Percentiles rank a stretch among this genome's conserved stretches.
These are phyloP conservation scores for Coemansia sp. DNA, from an alignment of 192 early-diverging fungal genomes.

Conservation along the genomic window DNA sequence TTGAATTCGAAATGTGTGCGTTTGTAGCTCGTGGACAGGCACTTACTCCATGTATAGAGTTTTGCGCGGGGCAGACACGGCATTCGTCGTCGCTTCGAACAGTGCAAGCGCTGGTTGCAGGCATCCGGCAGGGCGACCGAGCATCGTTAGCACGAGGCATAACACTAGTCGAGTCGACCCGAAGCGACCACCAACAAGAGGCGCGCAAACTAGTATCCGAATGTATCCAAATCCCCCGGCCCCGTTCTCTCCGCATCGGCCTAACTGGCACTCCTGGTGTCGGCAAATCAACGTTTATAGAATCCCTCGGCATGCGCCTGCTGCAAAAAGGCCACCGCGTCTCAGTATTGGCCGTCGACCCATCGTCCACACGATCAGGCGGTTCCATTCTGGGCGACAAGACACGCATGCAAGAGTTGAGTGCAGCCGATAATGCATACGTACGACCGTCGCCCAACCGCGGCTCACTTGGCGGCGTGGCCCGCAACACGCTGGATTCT, in stretches of 20 bases:
- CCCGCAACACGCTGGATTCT: slow-evolving; percentile 78
- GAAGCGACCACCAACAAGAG: slow-evolving; percentile 60
- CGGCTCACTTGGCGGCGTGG: slow-evolving; percentile 75
- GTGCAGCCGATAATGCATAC: slow-evolving; percentile 62
- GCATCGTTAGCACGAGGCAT: slow-evolving; percentile 36
- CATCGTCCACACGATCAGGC: slow-evolving; percentile 75
- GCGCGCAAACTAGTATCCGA: slow-evolving; percentile 66
- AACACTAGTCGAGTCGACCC: slow-evolving; percentile 66
- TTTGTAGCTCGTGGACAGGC: too few species aligned
- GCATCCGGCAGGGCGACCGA: slow-evolving; percentile 33
- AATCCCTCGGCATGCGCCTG: slow-evolving; percentile 76
- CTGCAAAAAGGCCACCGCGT: slow-evolving; percentile 67
- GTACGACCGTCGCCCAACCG: slow-evolving; percentile 76
- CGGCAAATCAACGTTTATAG: slow-evolving; percentile 86
- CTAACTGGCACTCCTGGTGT: slow-evolving; percentile 79
- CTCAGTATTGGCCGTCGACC: slow-evolving; percentile 81
- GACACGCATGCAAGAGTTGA: slow-evolving; percentile 79
- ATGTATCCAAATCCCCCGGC: slow-evolving; percentile 28
- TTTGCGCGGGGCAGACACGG: not conserved
- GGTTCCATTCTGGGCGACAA: slow-evolving; percentile 86
- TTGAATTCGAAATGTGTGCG: not conserved
- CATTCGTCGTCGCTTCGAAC: not conserved
- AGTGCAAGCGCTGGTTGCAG: slow-evolving; percentile 17
- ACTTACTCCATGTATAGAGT: too few species aligned
- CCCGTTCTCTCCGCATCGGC: slow-evolving; percentile 70